Evolutionary conservation across 2,329 filamentous ascomycete genomes (phyloP).

Genomic region (Neofusicoccum laricinum): DNA sequence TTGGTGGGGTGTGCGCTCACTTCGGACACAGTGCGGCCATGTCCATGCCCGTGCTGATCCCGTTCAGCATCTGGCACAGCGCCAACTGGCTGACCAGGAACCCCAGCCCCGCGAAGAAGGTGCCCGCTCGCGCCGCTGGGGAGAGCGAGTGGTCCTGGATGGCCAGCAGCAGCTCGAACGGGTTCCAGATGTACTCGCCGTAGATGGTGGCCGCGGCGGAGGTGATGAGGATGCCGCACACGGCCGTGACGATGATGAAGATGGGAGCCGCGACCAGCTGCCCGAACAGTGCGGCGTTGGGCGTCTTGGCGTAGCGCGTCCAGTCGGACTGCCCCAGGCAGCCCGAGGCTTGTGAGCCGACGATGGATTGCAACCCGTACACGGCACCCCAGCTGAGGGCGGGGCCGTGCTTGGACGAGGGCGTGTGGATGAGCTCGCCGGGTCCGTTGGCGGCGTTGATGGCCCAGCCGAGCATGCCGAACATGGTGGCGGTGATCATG

Average conservation of each 20-base stretch:
- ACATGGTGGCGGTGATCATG: constrained; percentile 37
- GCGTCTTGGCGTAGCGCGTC: constrained; percentile 37
- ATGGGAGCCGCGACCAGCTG: constrained; percentile 37
- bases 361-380: constrained; percentile 44
- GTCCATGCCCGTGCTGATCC: constrained; percentile 28
- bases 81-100: constrained; percentile 25
- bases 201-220: constrained; percentile 38
- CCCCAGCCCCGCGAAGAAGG: constrained; percentile 30
- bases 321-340: constrained; percentile 46
- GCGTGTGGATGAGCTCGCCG: constrained; percentile 36
- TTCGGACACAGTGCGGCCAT: constrained; percentile 25
- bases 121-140: constrained; percentile 24
- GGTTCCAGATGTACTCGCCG: constrained; percentile 39
- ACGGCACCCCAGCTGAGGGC: constrained; percentile 45
- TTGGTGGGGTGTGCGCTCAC: constrained; percentile 11
- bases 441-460: constrained; percentile 36
- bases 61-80: constrained; percentile 27
- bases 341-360: constrained; percentile 41
- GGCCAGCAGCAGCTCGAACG: constrained; percentile 29
- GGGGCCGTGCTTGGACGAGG: constrained; percentile 38
- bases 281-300: constrained; percentile 34
- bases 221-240: constrained; percentile 43
- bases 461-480: constrained; percentile 44
- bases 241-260: constrained; percentile 35
- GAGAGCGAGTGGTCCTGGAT: constrained; percentile 26